Percentiles rank a stretch among this genome's conserved stretches.
phyloP scores from a whole-genome alignment of 2,329 filamentous ascomycete species.

The Zopfia rhizophila region DNA sequence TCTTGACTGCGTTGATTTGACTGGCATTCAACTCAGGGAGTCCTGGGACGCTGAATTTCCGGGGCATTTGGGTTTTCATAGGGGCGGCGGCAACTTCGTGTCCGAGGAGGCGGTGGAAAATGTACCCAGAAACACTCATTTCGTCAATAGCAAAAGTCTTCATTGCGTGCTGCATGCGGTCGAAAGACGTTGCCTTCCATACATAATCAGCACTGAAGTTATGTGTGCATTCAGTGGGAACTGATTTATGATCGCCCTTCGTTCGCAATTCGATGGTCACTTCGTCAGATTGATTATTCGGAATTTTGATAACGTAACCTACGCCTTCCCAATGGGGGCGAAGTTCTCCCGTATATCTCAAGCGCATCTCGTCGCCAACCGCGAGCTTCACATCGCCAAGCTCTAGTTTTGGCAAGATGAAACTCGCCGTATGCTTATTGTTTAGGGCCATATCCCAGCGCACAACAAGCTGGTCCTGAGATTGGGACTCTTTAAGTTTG shows the following conservation, averaged over 20 bases:
- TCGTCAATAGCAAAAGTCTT: conserved; percentile 98
- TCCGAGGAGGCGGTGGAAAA: conserved; percentile 95
- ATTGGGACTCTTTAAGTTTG: conserved; percentile 97
- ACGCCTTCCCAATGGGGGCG: conserved; percentile 95
- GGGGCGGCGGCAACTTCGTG: conserved; percentile 94
- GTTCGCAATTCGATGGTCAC: conserved; percentile 94
- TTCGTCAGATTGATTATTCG: conserved; percentile 98
- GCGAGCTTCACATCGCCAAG: conserved; percentile 97
- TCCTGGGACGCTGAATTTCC: conserved; percentile 95
- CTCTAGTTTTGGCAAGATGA: conserved; percentile 95
- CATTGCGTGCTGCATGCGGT: conserved; percentile 99
- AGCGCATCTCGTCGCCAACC: conserved; percentile 97
- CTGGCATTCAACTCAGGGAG: conserved; percentile 94
- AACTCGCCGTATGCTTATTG: conserved; percentile 96
- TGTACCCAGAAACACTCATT: conserved; percentile 97
- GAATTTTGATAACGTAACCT: conserved; percentile 98
- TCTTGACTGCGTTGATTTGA: conserved; percentile 96
- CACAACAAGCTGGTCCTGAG: conserved; percentile 92
- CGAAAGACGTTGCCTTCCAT: conserved; percentile 99
- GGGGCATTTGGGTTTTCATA: conserved; percentile 94
- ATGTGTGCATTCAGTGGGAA: conserved; percentile 94
- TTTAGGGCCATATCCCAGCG: conserved; percentile 96
- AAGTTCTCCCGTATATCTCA: conserved; percentile 95
- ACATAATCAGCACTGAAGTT: conserved; percentile 99
- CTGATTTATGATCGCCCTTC: conserved; percentile 93